Conservation (phyloP, 306 rosid genomes). For the Vigna trinervia region DNA sequence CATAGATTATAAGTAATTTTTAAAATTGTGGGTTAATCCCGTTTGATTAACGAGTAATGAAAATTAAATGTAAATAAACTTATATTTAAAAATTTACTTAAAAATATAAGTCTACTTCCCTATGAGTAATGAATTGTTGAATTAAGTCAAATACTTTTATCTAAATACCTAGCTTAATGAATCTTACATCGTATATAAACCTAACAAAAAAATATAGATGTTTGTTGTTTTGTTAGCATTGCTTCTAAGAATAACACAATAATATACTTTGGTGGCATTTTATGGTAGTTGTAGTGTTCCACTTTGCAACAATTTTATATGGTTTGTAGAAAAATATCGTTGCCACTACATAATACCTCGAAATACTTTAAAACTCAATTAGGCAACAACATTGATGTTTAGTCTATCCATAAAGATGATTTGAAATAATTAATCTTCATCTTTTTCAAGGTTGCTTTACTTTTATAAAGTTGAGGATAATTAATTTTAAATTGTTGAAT, state of each 20-base stretch:
- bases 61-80: too few relatives aligned
- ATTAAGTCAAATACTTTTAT: too few relatives aligned
- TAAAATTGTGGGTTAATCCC: too few relatives aligned
- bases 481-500: not conserved
- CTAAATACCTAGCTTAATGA: too few relatives aligned
- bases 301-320: constrained; percentile 19
- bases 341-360: not conserved
- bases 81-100: too few relatives aligned
- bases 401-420: not conserved
- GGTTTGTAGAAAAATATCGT: constrained; percentile 26
- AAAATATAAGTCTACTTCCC: too few relatives aligned
- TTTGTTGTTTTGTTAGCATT: not conserved
- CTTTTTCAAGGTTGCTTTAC: constrained; percentile 3
- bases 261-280: not conserved
- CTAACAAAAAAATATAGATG: too few relatives aligned
- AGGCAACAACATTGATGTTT: not conserved
- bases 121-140: too few relatives aligned
- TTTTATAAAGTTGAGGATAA: not conserved
- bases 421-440: not conserved
- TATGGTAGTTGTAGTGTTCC: constrained; percentile 31
- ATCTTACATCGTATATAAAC: too few relatives aligned
- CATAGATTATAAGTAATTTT: too few relatives aligned
- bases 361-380: constrained; percentile 29
- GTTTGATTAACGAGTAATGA: too few relatives aligned
- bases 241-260: constrained; percentile 22